These are phyloP conservation scores for Tolypocladium pustulatum DNA, from an alignment of 2,329 filamentous ascomycete species.

Conservation along the genomic window DNA sequence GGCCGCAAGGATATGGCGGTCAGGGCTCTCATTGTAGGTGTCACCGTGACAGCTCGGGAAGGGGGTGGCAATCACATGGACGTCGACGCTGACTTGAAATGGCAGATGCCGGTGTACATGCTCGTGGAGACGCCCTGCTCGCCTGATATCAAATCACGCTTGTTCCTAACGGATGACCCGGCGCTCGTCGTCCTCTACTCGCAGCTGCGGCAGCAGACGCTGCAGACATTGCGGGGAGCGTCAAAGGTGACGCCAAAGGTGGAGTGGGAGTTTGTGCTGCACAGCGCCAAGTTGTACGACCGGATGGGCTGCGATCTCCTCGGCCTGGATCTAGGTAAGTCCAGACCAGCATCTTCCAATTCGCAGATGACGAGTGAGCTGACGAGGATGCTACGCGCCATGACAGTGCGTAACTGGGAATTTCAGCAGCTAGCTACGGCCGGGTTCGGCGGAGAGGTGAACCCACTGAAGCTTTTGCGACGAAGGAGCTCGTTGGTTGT, in stretches of 20 bases:
- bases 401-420: slow-evolving; percentile 65
- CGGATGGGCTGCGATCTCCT: slow-evolving; percentile 91
- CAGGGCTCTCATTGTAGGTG: slow-evolving; percentile 64
- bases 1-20: slow-evolving; percentile 75
- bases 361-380: slow-evolving; percentile 3
- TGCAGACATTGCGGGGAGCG: slow-evolving; percentile 78
- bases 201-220: slow-evolving; percentile 69
- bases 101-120: slow-evolving; percentile 66
- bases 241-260: slow-evolving; percentile 66
- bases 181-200: slow-evolving; percentile 79
- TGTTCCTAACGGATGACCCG: slow-evolving; percentile 84
- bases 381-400: slow-evolving; percentile 1
- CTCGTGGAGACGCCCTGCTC: slow-evolving; percentile 59
- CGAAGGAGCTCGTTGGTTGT: slow-evolving; percentile 71
- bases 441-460: slow-evolving; percentile 36
- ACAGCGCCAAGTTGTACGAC: slow-evolving; percentile 74
- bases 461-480: slow-evolving; percentile 58
- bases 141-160: slow-evolving; percentile 61
- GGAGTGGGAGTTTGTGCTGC: slow-evolving; percentile 83
- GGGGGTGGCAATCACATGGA: no score
- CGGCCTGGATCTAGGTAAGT: slow-evolving; percentile 68
- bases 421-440: slow-evolving; percentile 47
- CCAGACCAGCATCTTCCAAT: slow-evolving; percentile 6
- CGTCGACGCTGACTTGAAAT: not conserved
- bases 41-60: no score